Evolutionary conservation across 768 basidiomycete species (phyloP), one percentile per base, ranked within the genome.

Genomic region (Trametes gibbosa): DNA sequence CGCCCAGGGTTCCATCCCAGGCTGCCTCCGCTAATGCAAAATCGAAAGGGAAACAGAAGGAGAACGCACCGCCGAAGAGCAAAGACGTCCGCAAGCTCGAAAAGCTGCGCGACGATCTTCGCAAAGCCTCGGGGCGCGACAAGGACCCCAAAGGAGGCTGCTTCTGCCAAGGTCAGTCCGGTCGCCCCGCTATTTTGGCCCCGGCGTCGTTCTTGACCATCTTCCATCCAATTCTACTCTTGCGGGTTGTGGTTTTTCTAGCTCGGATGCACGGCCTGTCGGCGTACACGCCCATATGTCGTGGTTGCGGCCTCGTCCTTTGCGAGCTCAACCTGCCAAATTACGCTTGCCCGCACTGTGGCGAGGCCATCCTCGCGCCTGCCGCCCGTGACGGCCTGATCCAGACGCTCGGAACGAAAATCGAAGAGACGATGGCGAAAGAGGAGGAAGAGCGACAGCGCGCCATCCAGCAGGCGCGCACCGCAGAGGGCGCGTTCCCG

Each of bases 121-220:
- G 67, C 16, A 68, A 66, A 14, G 66, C 74, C 2, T 69, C 69
- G n/a, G 73, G 73, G 0, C 68, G 53, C 0, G 68, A 72, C 40
- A 81, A 72, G 56, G 86, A 89, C 69, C 80, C 84, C 0, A 81
- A 79, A 40, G 82, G 84, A 4, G 86, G 87, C 0, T 90, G 87
- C 65, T 89, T 86, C 66, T 90, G 87, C 64, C 81, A 83, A 74
- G 85, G 87, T 84, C 52, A 19, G 29, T 52, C 16, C 21, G 34
- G 21, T n/a, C 50, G 7, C 14, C 19, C 37, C 17, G 27, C 48
- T 9, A 24, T 46, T 14, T 10, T 8, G 23, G 47, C 27, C 34
- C 54, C 32, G 35, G 47, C 47, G 19, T 32, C n/a, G 21, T n/a
- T 27, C n/a, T 21, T 29, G 41, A 19, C 41, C 21, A 8, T 42